phyloP scores from a whole-genome alignment of 2,329 filamentous ascomycete species.

The Monilinia laxa region DNA sequence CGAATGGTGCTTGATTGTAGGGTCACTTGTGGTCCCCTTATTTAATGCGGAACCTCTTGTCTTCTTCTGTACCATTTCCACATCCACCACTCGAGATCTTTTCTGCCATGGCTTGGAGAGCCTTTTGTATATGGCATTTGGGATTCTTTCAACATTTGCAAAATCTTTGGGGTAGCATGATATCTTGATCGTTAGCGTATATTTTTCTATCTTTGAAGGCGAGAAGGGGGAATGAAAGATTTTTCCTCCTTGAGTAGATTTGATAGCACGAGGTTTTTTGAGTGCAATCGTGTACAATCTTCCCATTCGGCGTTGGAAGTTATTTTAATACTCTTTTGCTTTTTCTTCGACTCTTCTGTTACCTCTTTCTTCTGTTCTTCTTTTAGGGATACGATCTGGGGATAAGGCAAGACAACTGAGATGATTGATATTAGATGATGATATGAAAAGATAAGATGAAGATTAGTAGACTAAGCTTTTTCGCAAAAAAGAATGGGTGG shows the following conservation, averaged over 20 bases:
- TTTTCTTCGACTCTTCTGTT: neutral
- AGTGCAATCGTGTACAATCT: constrained; percentile 17
- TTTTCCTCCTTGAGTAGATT: constrained; percentile 18
- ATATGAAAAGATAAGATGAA: constrained; percentile 17
- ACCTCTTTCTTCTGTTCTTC: constrained; percentile 9
- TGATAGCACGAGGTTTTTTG: constrained; percentile 9
- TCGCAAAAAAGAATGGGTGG: constrained; percentile 7
- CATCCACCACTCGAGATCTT: constrained; percentile 30
- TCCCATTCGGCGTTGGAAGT: constrained; percentile 15
- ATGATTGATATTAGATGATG: constrained; percentile 20
- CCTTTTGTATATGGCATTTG: constrained; percentile 38
- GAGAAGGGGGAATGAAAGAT: constrained; percentile 6
- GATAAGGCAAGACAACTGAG: constrained; percentile 14
- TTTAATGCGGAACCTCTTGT: constrained; percentile 30
- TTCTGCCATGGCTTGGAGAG: constrained; percentile 31
- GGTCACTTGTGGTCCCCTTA: constrained; percentile 6
- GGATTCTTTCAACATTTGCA: constrained; percentile 20
- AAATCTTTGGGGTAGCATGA: constrained; percentile 20
- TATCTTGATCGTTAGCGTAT: constrained; percentile 24
- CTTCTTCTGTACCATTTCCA: constrained; percentile 41
- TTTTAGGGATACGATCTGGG: constrained; percentile 19
- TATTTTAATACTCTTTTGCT: constrained; percentile 20
- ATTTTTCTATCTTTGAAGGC: constrained; percentile 17
- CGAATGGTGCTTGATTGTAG: constrained; percentile 36
- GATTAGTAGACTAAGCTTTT: constrained; percentile 11